Base-by-base conservation (phyloP, 2,329 filamentous ascomycete species). In the Trichoderma brevicompactum region DNA sequence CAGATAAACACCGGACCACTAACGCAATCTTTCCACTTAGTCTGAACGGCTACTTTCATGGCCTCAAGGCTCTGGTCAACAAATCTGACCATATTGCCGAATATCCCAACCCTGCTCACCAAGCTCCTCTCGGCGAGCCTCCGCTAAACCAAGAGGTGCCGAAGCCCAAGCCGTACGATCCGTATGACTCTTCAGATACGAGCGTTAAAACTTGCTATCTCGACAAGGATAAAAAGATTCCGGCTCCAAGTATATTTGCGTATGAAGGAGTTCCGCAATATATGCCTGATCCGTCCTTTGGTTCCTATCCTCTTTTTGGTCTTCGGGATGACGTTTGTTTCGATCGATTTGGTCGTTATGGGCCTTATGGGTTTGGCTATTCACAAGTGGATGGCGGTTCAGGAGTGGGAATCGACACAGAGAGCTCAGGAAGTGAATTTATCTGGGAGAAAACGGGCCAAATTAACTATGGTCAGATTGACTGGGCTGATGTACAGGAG, bases 351-450 rank as follows among this genome's bases (percentile, higher is more conserved):
- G 91, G 92, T 17, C 86, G 93, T 53, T 86, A 94, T 43, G 93
- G 92, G 0, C 90, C 92, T 0, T 97, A 97, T 72, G 93, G 93
- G 0, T 80, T 93, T 46, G 93, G 93, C n/a, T 96, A 96, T 76
- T 87, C 85, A 71, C 83, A 85, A 66, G 85, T 87, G 64, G 85
- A 87, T 68, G 93, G 93, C 13, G 93, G 93, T 23, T 78, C 86
- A 0, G 87, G 85, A 32, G 87, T 93, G 63, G 87, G 87, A n/a
- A 82, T 91, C 64, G 91, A 92, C 44, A 88, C 87, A 1, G 91
- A 95, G 70, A 80, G 81, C 40, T 84, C 90, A 19, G 92, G 89
- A 80, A 86, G 84, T 60, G 83, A 89, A 36, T 78, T 78, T 44
- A 79, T 89, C 10, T 89, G 85, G 85, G 75, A 78, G 48, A 77